Conservation (phyloP, 805 yeast species). For the Hagleromyces aurorensis region DNA sequence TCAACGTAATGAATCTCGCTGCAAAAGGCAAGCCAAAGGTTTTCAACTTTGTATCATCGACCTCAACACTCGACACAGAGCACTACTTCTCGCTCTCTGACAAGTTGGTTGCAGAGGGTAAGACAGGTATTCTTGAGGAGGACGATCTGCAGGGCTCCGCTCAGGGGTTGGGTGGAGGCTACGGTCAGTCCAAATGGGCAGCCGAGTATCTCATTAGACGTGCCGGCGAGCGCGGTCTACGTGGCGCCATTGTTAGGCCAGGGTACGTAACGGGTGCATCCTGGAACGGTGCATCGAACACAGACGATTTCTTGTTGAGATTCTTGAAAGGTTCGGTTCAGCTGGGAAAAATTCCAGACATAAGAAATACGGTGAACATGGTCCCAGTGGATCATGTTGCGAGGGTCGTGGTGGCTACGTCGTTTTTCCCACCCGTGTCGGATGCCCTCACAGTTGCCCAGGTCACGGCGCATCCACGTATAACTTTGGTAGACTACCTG, state of each 20-base stretch:
- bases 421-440: constrained; percentile 61
- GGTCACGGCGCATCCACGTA: constrained; percentile 96
- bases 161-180: constrained; percentile 79
- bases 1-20: constrained; percentile 67
- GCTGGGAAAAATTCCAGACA: constrained; percentile 78
- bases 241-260: constrained; percentile 88
- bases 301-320: constrained; percentile 92
- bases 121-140: constrained; percentile 66
- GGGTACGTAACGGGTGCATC: constrained; percentile 92
- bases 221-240: constrained; percentile 82
- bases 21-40: constrained; percentile 71
- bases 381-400: constrained; percentile 99
- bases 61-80: constrained; percentile 84
- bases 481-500: constrained; percentile 68
- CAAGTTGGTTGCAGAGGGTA: constrained; percentile 52
- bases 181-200: constrained; percentile 98
- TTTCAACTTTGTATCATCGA: constrained; percentile 90
- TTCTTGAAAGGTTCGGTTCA: constrained; percentile 93
- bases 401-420: constrained; percentile 73
- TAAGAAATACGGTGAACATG: constrained; percentile 83
- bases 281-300: constrained; percentile 78
- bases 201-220: constrained; percentile 82
- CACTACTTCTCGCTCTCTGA: constrained; percentile 76
- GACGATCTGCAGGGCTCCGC: constrained; percentile 82
- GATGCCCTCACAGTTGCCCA: constrained; percentile 68